phyloP scores from a whole-genome alignment of 805 yeast genomes.

The Cyberlindnera japonica region DNA sequence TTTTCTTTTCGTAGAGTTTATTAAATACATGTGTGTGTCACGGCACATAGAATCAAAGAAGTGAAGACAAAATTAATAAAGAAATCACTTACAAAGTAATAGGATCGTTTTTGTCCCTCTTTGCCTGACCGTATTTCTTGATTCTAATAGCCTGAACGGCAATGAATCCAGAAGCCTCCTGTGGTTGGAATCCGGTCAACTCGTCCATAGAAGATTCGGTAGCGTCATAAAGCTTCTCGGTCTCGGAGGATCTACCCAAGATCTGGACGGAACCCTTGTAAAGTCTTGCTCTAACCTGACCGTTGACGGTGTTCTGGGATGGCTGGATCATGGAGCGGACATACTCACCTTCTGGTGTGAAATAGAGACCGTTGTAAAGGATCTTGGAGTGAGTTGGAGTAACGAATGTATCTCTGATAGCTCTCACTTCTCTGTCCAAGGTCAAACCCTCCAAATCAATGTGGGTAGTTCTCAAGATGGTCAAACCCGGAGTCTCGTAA shows the following conservation, averaged over 20 bases:
- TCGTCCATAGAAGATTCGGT: constrained; percentile 99
- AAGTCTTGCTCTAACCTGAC: constrained; percentile 88
- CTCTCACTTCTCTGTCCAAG: constrained; percentile 95
- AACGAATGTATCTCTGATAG: constrained; percentile 93
- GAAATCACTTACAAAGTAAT: constrained; percentile 31
- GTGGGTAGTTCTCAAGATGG: constrained; percentile 89
- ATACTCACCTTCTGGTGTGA: constrained; percentile 97
- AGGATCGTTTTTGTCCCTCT: constrained; percentile 68
- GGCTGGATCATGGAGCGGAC: constrained; percentile 91
- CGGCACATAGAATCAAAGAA: not conserved
- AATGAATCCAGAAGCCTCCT: constrained; percentile 95
- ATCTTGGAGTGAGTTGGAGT: constrained; percentile 87
- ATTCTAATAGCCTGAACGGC: constrained; percentile 97
- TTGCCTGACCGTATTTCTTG: constrained; percentile 96
- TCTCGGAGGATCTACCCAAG: constrained; percentile 91
- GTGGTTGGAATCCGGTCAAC: constrained; percentile 95
- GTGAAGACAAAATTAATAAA: not conserved
- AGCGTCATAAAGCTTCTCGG: constrained; percentile 96
- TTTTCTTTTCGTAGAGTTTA: not conserved
- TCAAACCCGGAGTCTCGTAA: constrained; percentile 98
- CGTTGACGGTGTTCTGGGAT: constrained; percentile 93
- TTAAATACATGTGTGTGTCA: not conserved
- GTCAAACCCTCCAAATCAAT: constrained; percentile 96
- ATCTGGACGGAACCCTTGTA: constrained; percentile 86
- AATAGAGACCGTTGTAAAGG: constrained; percentile 96